These are phyloP conservation scores for Colletotrichum tanaceti DNA, from an alignment of 2,329 filamentous ascomycete species.

Conservation along the genomic window DNA sequence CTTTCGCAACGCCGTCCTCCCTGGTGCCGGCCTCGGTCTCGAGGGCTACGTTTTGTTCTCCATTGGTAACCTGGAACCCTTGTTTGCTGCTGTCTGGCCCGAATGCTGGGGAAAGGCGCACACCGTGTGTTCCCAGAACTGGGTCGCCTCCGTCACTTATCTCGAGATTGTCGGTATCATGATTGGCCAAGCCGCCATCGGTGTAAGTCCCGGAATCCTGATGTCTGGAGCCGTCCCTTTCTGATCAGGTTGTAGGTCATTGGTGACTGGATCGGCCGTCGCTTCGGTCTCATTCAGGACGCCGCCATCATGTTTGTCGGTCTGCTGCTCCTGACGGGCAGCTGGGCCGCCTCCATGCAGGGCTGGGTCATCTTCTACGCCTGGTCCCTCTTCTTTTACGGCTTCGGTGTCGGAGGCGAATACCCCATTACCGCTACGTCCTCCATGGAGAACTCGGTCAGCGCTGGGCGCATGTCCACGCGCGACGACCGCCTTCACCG, in stretches of 20 bases:
- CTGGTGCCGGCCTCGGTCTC: slow-evolving; percentile 89
- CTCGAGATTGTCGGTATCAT: slow-evolving; percentile 96
- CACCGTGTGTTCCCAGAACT: slow-evolving; percentile 78
- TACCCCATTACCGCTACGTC: slow-evolving; percentile 98
- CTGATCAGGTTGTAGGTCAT: slow-evolving; percentile 56
- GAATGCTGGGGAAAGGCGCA: slow-evolving; percentile 77
- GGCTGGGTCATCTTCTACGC: slow-evolving; percentile 98
- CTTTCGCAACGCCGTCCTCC: slow-evolving; percentile 89
- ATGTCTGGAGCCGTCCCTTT: background rate
- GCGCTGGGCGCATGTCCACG: slow-evolving; percentile 88
- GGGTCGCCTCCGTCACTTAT: slow-evolving; percentile 87
- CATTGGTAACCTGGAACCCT: slow-evolving; percentile 89
- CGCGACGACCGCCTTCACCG: slow-evolving; percentile 94
- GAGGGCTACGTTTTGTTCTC: slow-evolving; percentile 98
- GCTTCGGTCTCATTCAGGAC: slow-evolving; percentile 96
- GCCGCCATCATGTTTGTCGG: slow-evolving; percentile 93
- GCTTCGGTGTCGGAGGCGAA: slow-evolving; percentile 80
- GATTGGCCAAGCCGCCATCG: slow-evolving; percentile 88
- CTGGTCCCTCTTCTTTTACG: slow-evolving; percentile 87
- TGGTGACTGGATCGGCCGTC: slow-evolving; percentile 83
- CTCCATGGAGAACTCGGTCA: slow-evolving; percentile 90
- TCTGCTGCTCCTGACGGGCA: slow-evolving; percentile 89
- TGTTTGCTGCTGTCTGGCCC: slow-evolving; percentile 81
- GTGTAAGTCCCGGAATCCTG: slow-evolving; percentile 62
- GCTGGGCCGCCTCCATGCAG: slow-evolving; percentile 87